Conservation (phyloP, 805 yeast species). For the Kurtzmaniella cleridarum region DNA sequence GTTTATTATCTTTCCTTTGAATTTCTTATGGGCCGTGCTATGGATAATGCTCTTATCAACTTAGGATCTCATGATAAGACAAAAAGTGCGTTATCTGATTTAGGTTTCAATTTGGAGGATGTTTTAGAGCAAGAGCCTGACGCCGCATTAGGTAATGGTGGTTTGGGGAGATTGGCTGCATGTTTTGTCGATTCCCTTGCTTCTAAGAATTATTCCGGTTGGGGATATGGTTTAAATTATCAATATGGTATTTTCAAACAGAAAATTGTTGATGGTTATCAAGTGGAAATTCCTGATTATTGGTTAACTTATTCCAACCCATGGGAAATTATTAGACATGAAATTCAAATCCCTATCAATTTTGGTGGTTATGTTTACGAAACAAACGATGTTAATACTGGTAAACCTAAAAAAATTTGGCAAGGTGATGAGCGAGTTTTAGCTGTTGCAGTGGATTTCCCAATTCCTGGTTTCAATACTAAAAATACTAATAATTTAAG, state of each 20-base stretch:
- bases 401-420: slow-evolving; percentile 64
- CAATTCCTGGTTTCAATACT: slow-evolving; percentile 86
- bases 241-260: slow-evolving; percentile 93
- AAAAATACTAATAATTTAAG: slow-evolving; percentile 82
- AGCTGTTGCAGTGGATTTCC: slow-evolving; percentile 88
- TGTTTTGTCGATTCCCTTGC: slow-evolving; percentile 88
- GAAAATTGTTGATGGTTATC: slow-evolving; percentile 85
- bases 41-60: slow-evolving; percentile 90
- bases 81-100: slow-evolving; percentile 42
- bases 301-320: slow-evolving; percentile 89
- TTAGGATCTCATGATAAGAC: slow-evolving; percentile 61
- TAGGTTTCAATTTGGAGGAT: slow-evolving; percentile 88
- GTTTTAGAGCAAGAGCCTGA: slow-evolving; percentile 83
- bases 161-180: slow-evolving; percentile 90
- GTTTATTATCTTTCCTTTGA: slow-evolving; percentile 84
- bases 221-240: slow-evolving; percentile 95
- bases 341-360: slow-evolving; percentile 84
- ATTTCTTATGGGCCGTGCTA: slow-evolving; percentile 90
- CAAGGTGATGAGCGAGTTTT: slow-evolving; percentile 83
- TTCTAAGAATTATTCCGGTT: slow-evolving; percentile 82
- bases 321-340: slow-evolving; percentile 87
- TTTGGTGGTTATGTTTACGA: slow-evolving; percentile 79
- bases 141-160: slow-evolving; percentile 94
- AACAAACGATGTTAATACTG: slow-evolving; percentile 46
- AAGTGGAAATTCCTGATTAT: slow-evolving; percentile 90